Percentiles rank a stretch among this genome's conserved stretches.
phyloP scores from a whole-genome alignment of 106 monocot species.

The Dendrobium chrysotoxum region DNA sequence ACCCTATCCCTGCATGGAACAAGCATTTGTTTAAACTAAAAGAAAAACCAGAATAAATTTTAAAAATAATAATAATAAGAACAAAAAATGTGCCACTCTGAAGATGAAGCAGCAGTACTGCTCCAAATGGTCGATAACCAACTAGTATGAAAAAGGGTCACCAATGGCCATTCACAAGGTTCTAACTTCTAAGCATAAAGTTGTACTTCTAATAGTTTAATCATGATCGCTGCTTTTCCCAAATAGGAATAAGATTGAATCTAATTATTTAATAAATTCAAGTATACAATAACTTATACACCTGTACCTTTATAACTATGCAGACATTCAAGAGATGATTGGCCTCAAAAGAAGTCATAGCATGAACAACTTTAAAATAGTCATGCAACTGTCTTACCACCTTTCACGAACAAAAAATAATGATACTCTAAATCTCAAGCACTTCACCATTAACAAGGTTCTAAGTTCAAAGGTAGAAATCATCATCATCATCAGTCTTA shows the following conservation, averaged over 20 bases:
- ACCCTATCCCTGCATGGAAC: conserved; percentile 33
- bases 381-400: background rate
- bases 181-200: background rate
- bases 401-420: background rate
- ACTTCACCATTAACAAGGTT: background rate
- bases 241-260: too few relatives aligned
- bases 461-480: background rate
- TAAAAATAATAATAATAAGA: background rate
- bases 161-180: background rate
- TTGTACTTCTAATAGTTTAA: background rate
- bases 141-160: background rate
- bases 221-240: background rate
- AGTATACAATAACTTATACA: background rate
- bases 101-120: background rate
- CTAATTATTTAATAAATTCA: background rate
- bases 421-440: background rate
- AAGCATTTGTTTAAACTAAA: background rate
- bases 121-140: background rate
- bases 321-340: background rate
- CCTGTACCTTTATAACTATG: background rate
- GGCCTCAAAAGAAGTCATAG: background rate
- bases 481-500: background rate
- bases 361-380: background rate
- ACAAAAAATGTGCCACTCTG: background rate
- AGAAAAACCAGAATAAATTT: background rate